A percentile compares a stretch with the other conserved stretches of the same genome.
These are phyloP conservation scores for Kodamaea fukazawae DNA, from an alignment of 805 yeast species.

Conservation along the genomic window DNA sequence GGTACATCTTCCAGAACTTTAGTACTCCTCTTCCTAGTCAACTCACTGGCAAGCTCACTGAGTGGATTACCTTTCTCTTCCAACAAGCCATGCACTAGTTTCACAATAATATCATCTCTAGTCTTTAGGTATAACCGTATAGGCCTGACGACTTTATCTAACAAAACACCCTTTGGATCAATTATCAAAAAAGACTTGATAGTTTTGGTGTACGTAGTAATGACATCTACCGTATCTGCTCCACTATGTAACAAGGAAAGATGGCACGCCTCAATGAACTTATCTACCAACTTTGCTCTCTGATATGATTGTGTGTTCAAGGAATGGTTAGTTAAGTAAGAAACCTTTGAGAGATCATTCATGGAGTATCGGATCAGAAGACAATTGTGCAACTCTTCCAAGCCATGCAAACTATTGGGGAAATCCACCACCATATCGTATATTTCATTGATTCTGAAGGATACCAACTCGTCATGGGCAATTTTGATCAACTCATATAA, in stretches of 20 bases:
- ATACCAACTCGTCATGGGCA: constrained; percentile 37
- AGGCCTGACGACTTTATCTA: constrained; percentile 76
- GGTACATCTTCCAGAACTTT: constrained; percentile 28
- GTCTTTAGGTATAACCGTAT: constrained; percentile 69
- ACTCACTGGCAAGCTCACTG: constrained; percentile 53
- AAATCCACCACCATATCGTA: constrained; percentile 54
- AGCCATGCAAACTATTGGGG: constrained; percentile 52
- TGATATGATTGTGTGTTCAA: constrained; percentile 37
- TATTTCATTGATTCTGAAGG: constrained; percentile 56
- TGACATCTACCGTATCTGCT: constrained; percentile 68
- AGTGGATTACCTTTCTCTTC: constrained; percentile 43
- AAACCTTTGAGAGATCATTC: constrained; percentile 8
- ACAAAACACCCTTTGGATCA: constrained; percentile 84
- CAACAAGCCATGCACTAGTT: constrained; percentile 70
- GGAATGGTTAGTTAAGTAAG: constrained; percentile 17
- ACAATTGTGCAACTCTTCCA: constrained; percentile 58
- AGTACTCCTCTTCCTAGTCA: constrained; percentile 20
- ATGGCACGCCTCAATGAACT: constrained; percentile 47
- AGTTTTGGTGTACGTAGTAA: constrained; percentile 66
- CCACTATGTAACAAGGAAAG: constrained; percentile 70
- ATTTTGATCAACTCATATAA: constrained; percentile 31
- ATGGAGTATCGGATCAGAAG: constrained; percentile 29
- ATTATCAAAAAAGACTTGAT: constrained; percentile 67
- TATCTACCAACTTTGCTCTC: constrained; percentile 49
- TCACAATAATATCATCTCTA: constrained; percentile 68